phyloP scores from a whole-genome alignment of 1,284 basidiomycete genomes.

The Ceratobasidium sp. region DNA sequence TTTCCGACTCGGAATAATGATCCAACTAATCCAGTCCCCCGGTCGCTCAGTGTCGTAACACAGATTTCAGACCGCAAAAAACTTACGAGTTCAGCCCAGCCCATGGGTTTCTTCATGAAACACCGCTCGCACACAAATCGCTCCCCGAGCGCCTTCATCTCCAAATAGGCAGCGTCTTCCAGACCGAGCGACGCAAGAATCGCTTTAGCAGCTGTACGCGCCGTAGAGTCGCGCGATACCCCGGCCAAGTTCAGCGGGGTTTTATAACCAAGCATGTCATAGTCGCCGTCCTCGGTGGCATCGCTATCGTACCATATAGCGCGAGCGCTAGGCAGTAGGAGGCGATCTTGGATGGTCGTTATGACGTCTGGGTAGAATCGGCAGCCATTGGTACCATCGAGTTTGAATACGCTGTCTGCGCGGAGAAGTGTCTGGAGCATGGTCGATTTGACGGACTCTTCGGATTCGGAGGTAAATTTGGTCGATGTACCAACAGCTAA shows the following conservation, averaged over 20 bases:
- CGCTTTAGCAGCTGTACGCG: constrained; percentile 9
- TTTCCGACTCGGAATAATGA: neutral
- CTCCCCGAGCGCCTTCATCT: constrained; percentile 31
- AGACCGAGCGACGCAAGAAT: constrained; percentile 16
- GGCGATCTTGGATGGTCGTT: constrained; percentile 1
- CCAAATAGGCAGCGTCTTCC: constrained; percentile 30
- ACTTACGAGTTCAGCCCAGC: constrained; percentile 36
- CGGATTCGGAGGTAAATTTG: constrained; percentile 7
- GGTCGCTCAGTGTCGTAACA: neutral
- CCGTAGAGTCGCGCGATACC: neutral
- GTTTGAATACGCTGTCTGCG: constrained; percentile 35
- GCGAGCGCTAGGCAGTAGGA: neutral
- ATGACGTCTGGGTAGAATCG: constrained; percentile 23
- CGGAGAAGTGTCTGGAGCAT: constrained; percentile 9
- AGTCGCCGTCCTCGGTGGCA: constrained; percentile 5
- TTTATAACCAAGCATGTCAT: neutral
- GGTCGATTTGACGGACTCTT: neutral
- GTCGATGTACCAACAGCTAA: neutral
- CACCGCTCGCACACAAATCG: constrained; percentile 35
- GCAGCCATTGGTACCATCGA: constrained; percentile 12
- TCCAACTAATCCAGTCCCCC: neutral
- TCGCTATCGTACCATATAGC: neutral
- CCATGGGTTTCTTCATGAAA: constrained; percentile 33
- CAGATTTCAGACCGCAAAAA: neutral
- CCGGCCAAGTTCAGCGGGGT: constrained; percentile 1